These are phyloP conservation scores for Naganishia cerealis DNA, from an alignment of 1,284 basidiomycete species.

Conservation along the genomic window DNA sequence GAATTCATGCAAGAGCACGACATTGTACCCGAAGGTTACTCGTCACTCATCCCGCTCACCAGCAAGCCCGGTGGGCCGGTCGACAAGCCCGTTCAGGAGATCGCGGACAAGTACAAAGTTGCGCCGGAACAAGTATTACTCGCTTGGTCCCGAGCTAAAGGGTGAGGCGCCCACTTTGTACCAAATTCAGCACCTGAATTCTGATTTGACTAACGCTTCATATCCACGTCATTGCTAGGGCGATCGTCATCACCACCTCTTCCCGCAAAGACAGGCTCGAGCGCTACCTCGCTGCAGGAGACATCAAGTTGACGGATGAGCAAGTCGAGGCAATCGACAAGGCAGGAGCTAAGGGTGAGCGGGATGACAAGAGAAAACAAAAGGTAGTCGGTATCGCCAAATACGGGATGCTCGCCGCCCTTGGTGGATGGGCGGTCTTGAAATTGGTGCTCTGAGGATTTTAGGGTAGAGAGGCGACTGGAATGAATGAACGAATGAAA, in stretches of 20 bases:
- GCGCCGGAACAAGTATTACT: slow-evolving; percentile 68
- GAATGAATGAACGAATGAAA: background rate
- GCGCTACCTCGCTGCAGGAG: slow-evolving; percentile 65
- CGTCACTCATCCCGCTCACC: slow-evolving; percentile 66
- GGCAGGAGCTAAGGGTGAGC: slow-evolving; percentile 46
- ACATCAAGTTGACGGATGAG: slow-evolving; percentile 50
- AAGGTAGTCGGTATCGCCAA: background rate
- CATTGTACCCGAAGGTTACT: slow-evolving; percentile 71
- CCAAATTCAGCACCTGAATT: background rate
- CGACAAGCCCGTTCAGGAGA: slow-evolving; percentile 62
- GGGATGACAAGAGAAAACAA: slow-evolving; percentile 31
- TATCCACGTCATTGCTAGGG: slow-evolving; percentile 32
- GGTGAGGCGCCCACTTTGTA: slow-evolving; percentile 36
- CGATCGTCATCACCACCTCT: slow-evolving; percentile 64
- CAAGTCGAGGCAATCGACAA: slow-evolving; percentile 52
- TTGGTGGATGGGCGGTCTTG: slow-evolving; percentile 17
- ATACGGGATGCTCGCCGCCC: background rate
- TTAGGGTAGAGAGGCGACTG: background rate
- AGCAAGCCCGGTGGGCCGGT: slow-evolving; percentile 65
- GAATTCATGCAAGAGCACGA: slow-evolving; percentile 62
- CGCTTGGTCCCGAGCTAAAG: slow-evolving; percentile 49
- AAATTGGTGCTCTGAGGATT: slow-evolving; percentile 12
- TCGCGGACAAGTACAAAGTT: slow-evolving; percentile 61
- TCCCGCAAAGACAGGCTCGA: slow-evolving; percentile 64
- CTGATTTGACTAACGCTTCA: background rate